Conservation (phyloP, 495 filamentous ascomycete species). For the Choiromyces venosus region DNA sequence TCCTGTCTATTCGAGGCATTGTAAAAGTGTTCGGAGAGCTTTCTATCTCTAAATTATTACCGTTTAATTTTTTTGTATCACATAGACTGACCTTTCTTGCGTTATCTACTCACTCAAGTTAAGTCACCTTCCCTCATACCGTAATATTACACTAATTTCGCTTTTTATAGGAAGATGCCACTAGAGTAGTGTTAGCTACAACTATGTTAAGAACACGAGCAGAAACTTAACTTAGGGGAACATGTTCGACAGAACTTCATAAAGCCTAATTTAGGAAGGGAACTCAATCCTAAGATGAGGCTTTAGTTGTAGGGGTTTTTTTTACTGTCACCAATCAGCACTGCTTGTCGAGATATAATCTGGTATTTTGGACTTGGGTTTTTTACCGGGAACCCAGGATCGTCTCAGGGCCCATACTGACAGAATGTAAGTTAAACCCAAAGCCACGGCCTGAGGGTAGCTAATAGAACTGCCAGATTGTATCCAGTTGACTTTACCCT, state of each 20-base stretch:
- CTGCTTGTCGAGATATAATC: neutral
- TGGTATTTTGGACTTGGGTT: neutral
- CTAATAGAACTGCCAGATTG: neutral
- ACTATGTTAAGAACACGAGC: neutral
- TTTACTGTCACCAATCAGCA: neutral
- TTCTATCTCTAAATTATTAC: neutral
- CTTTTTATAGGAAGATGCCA: neutral
- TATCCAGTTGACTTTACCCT: neutral
- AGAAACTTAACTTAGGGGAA: neutral
- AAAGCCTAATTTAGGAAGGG: neutral
- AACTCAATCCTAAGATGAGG: neutral
- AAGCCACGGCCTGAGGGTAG: neutral
- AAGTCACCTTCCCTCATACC: neutral
- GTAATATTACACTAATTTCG: neutral
- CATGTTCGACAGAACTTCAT: neutral
- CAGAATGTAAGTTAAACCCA: no score
- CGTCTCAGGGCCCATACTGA: neutral
- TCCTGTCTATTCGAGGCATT: neutral
- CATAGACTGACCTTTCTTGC: neutral
- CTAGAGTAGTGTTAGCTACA: neutral
- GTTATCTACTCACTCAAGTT: neutral
- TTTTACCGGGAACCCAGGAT: neutral
- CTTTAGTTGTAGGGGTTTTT: neutral
- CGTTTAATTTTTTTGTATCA: no score
- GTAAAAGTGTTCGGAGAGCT: neutral